Base-by-base conservation (phyloP, 2,329 filamentous ascomycete species). In the Rhynchosporium secalis region DNA sequence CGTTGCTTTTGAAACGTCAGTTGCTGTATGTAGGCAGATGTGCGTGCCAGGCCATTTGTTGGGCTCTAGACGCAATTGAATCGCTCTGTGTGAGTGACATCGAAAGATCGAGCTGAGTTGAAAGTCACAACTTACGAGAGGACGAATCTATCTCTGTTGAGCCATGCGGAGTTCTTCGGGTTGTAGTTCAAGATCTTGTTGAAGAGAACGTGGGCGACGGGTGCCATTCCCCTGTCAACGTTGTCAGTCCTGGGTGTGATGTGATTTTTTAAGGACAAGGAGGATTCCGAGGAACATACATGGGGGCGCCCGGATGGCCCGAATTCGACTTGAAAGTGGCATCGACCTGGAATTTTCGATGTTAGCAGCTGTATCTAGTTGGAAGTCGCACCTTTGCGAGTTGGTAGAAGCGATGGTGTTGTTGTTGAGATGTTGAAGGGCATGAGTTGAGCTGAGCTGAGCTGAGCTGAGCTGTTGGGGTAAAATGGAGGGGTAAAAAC, bases 111-210 rank as follows among this genome's bases (percentile, higher is more conserved):
- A 43, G 20, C 20, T 20, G 20, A 20, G 20, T 20, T 20, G 20
- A 20, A 20, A 20, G 20, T 20, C 20, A 20, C 20, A 26, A 89
- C 93, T 86, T 86, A 97, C 93, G 95, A 99, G 77, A 99, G 92
- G 67, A 99, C 92, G 76, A 99, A 99, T 78, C 95, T 90, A 81
- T 99, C 95, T 76, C 95, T 89, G 87, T 98, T 98, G 74, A 95
- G 75, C 93, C 93, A 99, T 69, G 92, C 84, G 73, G 95, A 91
- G 86, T 96, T 97, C 89, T 97, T 96, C 74, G 95, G 95, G 89
- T 98, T 99, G 86, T 97, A 99, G 78, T 82, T 96, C 92, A 99
- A 92, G 85, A 97, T 96, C 80, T 95, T 96, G 87, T 96, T 96
- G 83, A 91, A 99, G 69, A 99, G 87, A 75, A 98, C 92, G 85